These are phyloP conservation scores for Diaporthe eres DNA, from an alignment of 2,329 filamentous ascomycete genomes.

Conservation along the genomic window DNA sequence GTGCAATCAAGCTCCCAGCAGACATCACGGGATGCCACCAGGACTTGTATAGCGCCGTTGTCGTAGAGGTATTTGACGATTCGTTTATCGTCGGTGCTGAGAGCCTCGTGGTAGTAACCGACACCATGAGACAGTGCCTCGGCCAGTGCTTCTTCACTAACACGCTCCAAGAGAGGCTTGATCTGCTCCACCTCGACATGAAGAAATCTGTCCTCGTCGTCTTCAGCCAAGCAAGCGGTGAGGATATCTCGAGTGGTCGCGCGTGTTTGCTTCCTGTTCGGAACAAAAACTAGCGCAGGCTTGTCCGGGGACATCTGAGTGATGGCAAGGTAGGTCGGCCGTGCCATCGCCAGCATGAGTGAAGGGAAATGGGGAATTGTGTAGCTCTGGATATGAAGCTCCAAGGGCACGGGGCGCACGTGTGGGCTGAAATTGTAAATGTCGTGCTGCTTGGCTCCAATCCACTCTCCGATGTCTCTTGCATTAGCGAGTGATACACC, in stretches of 20 bases:
- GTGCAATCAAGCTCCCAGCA: slow-evolving; percentile 95
- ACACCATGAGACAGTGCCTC: slow-evolving; percentile 94
- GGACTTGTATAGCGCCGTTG: slow-evolving; percentile 89
- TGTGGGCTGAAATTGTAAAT: slow-evolving; percentile 99
- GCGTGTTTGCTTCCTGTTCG: slow-evolving; percentile 92
- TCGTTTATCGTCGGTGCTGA: slow-evolving; percentile 89
- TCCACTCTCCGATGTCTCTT: slow-evolving; percentile 96
- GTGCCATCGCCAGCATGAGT: slow-evolving; percentile 98
- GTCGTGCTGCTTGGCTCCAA: slow-evolving; percentile 96
- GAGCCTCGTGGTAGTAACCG: slow-evolving; percentile 96
- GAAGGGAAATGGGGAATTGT: slow-evolving; percentile 97
- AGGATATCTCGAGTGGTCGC: slow-evolving; percentile 89
- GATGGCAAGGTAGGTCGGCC: slow-evolving; percentile 91
- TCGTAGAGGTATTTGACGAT: slow-evolving; percentile 95
- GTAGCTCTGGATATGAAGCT: slow-evolving; percentile 96
- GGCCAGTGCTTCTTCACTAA: slow-evolving; percentile 89
- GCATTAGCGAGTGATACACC: slow-evolving; percentile 95
- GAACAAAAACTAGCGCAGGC: slow-evolving; percentile 92
- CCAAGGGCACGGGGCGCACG: slow-evolving; percentile 88
- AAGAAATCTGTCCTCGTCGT: slow-evolving; percentile 94
- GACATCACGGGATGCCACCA: slow-evolving; percentile 84
- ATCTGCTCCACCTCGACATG: slow-evolving; percentile 88
- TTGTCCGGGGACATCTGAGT: slow-evolving; percentile 90
- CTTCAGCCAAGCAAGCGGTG: slow-evolving; percentile 87
- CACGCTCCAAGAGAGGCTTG: slow-evolving; percentile 81